phyloP scores from a whole-genome alignment of 768 basidiomycete genomes.

The Lepiota subincarnata region DNA sequence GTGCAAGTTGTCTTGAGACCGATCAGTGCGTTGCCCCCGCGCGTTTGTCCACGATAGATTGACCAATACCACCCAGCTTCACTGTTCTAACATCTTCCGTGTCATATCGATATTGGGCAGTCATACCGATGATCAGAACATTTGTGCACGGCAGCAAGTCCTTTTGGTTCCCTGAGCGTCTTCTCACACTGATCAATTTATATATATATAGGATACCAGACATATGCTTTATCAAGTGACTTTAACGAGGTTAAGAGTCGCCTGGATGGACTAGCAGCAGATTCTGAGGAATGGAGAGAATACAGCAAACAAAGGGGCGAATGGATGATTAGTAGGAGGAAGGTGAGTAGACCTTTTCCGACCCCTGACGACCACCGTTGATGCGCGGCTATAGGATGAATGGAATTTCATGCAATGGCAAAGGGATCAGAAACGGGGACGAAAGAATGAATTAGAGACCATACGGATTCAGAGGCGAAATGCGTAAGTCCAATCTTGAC shows the following conservation, averaged over 20 bases:
- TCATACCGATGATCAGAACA: neutral
- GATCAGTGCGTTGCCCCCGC: neutral
- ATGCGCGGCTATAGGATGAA: neutral
- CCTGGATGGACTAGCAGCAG: neutral
- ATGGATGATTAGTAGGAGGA: neutral
- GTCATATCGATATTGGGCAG: neutral
- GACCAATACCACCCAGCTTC: neutral
- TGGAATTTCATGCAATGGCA: conserved; percentile 2
- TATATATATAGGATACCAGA: neutral
- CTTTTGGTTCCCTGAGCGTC: too few species aligned
- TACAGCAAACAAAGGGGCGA: neutral
- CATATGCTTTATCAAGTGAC: conserved; percentile 5
- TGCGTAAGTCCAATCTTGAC: conserved; percentile 11
- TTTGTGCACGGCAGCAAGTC: conserved; percentile 6
- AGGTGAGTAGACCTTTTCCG: neutral
- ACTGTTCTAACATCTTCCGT: neutral
- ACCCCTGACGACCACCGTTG: neutral
- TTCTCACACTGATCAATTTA: neutral
- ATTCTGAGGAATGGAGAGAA: neutral
- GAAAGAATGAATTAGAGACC: conserved; percentile 9
- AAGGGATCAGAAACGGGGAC: conserved; percentile 4
- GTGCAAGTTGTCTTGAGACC: neutral
- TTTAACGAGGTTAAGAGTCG: neutral
- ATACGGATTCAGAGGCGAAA: conserved; percentile 12
- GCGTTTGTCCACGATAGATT: neutral